phyloP scores from a whole-genome alignment of 2,329 filamentous ascomycete species.

The Pseudopithomyces chartarum region DNA sequence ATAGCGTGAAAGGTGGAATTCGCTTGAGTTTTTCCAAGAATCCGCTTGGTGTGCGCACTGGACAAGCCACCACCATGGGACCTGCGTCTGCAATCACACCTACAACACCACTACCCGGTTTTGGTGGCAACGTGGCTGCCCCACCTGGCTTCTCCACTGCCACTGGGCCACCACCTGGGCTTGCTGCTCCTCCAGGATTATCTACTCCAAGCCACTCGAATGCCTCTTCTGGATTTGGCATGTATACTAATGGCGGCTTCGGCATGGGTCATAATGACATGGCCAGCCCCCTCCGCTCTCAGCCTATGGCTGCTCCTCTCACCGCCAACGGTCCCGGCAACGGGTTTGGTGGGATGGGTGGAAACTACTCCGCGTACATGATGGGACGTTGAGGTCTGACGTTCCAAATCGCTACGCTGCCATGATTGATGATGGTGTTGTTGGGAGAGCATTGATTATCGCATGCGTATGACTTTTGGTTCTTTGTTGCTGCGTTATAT shows the following conservation, averaged over 20 bases:
- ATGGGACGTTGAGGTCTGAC: slow-evolving; percentile 40
- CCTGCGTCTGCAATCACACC: slow-evolving; percentile 57
- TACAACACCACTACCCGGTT: slow-evolving; percentile 60
- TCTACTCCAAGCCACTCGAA: slow-evolving; percentile 42
- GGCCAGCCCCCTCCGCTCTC: slow-evolving; percentile 30
- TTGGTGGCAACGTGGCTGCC: slow-evolving; percentile 61
- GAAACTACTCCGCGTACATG: slow-evolving; percentile 45
- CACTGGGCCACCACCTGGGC: slow-evolving; percentile 80
- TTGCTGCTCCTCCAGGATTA: slow-evolving; percentile 76
- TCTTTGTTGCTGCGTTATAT: slow-evolving; percentile 45
- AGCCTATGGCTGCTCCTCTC: slow-evolving; percentile 39
- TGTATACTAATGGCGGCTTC: slow-evolving; percentile 46
- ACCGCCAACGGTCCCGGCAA: slow-evolving; percentile 38
- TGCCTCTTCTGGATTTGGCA: slow-evolving; percentile 37
- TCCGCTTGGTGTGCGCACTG: slow-evolving; percentile 86
- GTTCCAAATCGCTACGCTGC: slow-evolving; percentile 26
- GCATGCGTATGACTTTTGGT: slow-evolving; percentile 35
- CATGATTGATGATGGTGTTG: slow-evolving; percentile 45
- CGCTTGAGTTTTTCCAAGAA: slow-evolving; percentile 97
- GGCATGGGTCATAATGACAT: slow-evolving; percentile 43
- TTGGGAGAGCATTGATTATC: slow-evolving; percentile 33
- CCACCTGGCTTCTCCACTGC: slow-evolving; percentile 66
- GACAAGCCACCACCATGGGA: slow-evolving; percentile 64
- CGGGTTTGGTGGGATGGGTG: slow-evolving; percentile 36
- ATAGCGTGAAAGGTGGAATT: slow-evolving; percentile 93